A percentile compares a stretch with the other conserved stretches of the same genome.
These are phyloP conservation scores for Phoma sp. DNA, from an alignment of 2,329 filamentous ascomycete genomes.

Conservation along the genomic window DNA sequence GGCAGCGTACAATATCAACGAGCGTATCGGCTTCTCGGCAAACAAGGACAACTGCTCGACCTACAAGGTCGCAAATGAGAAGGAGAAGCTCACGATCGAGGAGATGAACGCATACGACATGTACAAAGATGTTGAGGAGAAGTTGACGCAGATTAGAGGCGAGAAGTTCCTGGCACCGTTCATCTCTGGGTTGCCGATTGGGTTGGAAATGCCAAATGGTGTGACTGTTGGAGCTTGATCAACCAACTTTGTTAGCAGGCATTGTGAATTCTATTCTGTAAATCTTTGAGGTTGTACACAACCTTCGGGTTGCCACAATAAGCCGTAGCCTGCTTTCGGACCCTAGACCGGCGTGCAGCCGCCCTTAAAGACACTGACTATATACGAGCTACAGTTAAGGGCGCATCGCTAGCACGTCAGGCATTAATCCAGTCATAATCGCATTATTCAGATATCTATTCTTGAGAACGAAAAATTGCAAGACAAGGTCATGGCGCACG, in stretches of 20 bases:
- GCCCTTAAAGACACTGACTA: background rate
- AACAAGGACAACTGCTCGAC: constrained; percentile 60
- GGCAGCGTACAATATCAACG: constrained; percentile 49
- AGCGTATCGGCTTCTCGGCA: constrained; percentile 59
- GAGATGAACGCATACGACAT: constrained; percentile 66
- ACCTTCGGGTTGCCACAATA: background rate
- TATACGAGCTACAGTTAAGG: background rate
- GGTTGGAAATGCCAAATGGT: constrained; percentile 18
- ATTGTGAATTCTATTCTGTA: background rate
- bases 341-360: constrained; percentile 10
- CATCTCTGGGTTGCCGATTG: constrained; percentile 13
- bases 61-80: constrained; percentile 69
- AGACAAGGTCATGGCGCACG: background rate
- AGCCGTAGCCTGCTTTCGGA: background rate
- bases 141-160: constrained; percentile 11
- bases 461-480: too few species aligned
- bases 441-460: too few species aligned
- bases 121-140: constrained; percentile 31
- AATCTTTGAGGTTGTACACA: background rate
- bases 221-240: constrained; percentile 15
- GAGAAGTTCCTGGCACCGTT: constrained; percentile 14
- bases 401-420: background rate
- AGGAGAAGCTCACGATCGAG: constrained; percentile 69
- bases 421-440: too few species aligned
- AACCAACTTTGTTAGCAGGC: background rate